Evolutionary conservation across 78 protist genomes (phyloP).

Genomic region (Cavenderia fasciculata): DNA sequence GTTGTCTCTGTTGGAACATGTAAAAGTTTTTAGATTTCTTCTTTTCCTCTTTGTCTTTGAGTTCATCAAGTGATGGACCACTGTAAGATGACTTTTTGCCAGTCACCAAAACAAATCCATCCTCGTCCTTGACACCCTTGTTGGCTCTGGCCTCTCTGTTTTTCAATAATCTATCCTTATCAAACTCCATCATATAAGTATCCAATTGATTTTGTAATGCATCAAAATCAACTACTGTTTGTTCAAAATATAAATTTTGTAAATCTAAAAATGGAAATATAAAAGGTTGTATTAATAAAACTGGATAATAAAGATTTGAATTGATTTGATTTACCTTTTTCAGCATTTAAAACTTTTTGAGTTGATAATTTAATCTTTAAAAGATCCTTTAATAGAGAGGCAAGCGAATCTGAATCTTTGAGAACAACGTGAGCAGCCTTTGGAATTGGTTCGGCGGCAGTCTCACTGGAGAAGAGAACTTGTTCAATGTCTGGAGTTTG

Average conservation of each 20-base stretch:
- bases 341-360: too few relatives aligned
- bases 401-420: conserved; percentile 29
- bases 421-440: conserved; percentile 47
- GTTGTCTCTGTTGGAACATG: conserved; percentile 74
- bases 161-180: conserved; percentile 14
- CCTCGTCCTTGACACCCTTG: conserved; percentile 42
- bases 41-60: conserved; percentile 4
- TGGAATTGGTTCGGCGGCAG: background rate
- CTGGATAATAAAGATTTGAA: background rate
- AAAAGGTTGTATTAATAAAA: background rate
- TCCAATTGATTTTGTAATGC: conserved; percentile 34
- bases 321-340: too few relatives aligned
- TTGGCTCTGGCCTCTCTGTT: conserved; percentile 1
- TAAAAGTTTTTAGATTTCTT: conserved; percentile 57
- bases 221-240: too few relatives aligned
- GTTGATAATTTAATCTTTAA: conserved; percentile 26
- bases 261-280: too few relatives aligned
- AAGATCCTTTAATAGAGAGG: conserved; percentile 14
- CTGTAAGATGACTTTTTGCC: conserved; percentile 9
- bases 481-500: conserved; percentile 29
- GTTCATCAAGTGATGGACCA: conserved; percentile 16
- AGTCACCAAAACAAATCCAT: conserved; percentile 58
- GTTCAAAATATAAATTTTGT: too few relatives aligned
- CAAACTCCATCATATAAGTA: conserved; percentile 43
- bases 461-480: conserved; percentile 5